Base-by-base conservation (phyloP, 495 filamentous ascomycete species). In the Talaromyces borbonicus region DNA sequence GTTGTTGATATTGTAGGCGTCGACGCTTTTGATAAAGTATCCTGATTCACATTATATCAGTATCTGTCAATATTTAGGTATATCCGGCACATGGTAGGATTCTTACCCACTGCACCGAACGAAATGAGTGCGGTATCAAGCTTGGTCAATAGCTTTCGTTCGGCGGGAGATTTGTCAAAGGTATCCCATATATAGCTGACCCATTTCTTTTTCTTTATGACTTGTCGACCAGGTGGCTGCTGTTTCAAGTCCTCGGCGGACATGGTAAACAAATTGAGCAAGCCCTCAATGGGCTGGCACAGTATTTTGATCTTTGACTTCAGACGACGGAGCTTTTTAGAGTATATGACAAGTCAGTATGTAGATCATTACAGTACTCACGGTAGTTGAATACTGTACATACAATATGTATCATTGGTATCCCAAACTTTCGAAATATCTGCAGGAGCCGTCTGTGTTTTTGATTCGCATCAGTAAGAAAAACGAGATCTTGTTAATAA, bases 11-110 rank as follows among this genome's bases (percentile, higher is more conserved):
- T 80, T 80, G 7, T 67, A 53, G 35, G 77, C 75, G 44, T 81
- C 76, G 2, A 80, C 62, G 31, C 73, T 69, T 48, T 79, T 80
- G 56, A 75, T 69, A 47, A 80, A 80, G 51, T 80, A 79, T 0
- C 74, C 65, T 67, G 22, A 12, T 19, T 26, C 35, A 27, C 15
- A 24, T 12, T 18, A 19, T 35, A 41, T 35, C 14, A 45, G 15
- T 19, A 27, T 22, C 27, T 15, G 8, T n/a, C 6, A 15, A 6
- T 1, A 14, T 24, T 2, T 33, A 30, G 14, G 32, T n/a, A n/a
- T n/a, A n/a, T n/a, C n/a, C n/a, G n/a, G n/a, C n/a, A 31, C 11
- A 19, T 43, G 6, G 18, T 44, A 5, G 8, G 26, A 46, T 9
- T 27, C 56, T 27, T 39, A 68, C 63, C 74, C 11, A 77, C 41